Evolutionary conservation across 441 rosid genomes (phyloP).

Genomic region (Brassica hybrid): DNA sequence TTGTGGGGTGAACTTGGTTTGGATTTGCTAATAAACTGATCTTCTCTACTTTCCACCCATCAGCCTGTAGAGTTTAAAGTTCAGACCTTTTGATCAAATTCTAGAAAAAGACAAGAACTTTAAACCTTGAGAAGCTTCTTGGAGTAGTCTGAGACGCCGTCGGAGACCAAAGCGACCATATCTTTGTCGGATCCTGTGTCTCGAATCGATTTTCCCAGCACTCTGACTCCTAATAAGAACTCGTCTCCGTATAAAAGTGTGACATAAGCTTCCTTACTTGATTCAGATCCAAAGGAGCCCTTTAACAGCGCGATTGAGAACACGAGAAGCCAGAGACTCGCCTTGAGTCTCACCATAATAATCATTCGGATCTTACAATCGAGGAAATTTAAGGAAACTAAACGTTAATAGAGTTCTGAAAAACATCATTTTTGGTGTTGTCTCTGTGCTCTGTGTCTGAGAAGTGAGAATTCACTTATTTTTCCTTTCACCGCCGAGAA

Average conservation of each 20-base stretch:
- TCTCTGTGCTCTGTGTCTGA: no score
- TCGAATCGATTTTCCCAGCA: slow-evolving; percentile 87
- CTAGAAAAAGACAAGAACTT: slow-evolving; percentile 26
- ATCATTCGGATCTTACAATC: slow-evolving; percentile 32
- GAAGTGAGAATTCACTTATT: neutral
- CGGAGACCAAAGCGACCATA: slow-evolving; percentile 91
- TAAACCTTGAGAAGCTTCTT: slow-evolving; percentile 68
- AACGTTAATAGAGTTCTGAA: slow-evolving; percentile 27
- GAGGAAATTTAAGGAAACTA: slow-evolving; percentile 34
- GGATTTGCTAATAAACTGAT: slow-evolving; percentile 87
- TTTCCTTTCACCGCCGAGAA: slow-evolving; percentile 34
- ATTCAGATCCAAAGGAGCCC: slow-evolving; percentile 45
- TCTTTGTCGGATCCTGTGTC: slow-evolving; percentile 79
- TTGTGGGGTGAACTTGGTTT: slow-evolving; percentile 81
- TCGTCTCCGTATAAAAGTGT: slow-evolving; percentile 93
- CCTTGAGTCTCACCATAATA: slow-evolving; percentile 45
- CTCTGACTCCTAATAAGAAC: slow-evolving; percentile 92
- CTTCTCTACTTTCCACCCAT: slow-evolving; percentile 96
- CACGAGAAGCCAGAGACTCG: slow-evolving; percentile 40
- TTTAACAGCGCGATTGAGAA: slow-evolving; percentile 35
- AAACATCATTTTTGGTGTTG: slow-evolving; percentile 1
- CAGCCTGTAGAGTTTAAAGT: slow-evolving; percentile 58
- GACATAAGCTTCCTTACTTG: slow-evolving; percentile 70
- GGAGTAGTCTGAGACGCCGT: slow-evolving; percentile 87
- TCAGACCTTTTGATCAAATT: slow-evolving; percentile 48